These are phyloP conservation scores for Heliamphora pulchella DNA, from an alignment of 179 eudicot genomes.

Conservation along the genomic window DNA sequence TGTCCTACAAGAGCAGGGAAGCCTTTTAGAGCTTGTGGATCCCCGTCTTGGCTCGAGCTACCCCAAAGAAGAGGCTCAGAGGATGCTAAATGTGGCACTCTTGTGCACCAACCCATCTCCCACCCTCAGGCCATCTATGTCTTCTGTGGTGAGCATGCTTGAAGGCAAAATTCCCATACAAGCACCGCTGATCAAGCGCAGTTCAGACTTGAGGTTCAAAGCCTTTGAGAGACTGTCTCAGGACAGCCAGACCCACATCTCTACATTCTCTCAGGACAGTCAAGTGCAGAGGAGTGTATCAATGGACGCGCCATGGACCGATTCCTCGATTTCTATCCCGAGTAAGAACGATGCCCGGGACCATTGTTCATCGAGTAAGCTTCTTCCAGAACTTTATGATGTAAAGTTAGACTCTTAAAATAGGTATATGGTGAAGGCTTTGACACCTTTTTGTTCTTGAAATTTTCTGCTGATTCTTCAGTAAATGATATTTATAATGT, in stretches of 20 bases:
- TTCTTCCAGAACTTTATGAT: conserved; percentile 13
- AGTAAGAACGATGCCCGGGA: conserved; percentile 16
- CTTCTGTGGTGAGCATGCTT: conserved; percentile 41
- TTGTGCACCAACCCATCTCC: conserved; percentile 37
- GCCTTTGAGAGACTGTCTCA: conserved; percentile 31
- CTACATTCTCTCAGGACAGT: conserved; percentile 25
- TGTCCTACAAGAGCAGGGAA: conserved; percentile 34
- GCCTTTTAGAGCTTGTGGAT: conserved; percentile 28
- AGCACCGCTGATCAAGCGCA: conserved; percentile 28
- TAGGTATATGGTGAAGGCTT: not conserved
- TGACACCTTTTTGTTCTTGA: not conserved
- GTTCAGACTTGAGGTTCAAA: conserved; percentile 26
- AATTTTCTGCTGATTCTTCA: not conserved
- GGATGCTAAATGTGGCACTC: conserved; percentile 26
- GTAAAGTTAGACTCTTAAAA: not conserved
- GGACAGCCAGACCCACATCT: conserved; percentile 25
- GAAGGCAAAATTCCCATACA: conserved; percentile 38
- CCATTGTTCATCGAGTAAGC: conserved; percentile 15
- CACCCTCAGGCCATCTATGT: conserved; percentile 37
- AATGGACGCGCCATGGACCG: conserved; percentile 25
- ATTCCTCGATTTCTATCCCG: conserved; percentile 24
- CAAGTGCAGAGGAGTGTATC: conserved; percentile 29
- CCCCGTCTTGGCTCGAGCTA: conserved; percentile 25
- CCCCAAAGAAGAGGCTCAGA: conserved; percentile 26
- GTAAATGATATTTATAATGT: not conserved